Base-by-base conservation (phyloP, 2,329 filamentous ascomycete species). In the Arthrobotrys pseudoclavata region DNA sequence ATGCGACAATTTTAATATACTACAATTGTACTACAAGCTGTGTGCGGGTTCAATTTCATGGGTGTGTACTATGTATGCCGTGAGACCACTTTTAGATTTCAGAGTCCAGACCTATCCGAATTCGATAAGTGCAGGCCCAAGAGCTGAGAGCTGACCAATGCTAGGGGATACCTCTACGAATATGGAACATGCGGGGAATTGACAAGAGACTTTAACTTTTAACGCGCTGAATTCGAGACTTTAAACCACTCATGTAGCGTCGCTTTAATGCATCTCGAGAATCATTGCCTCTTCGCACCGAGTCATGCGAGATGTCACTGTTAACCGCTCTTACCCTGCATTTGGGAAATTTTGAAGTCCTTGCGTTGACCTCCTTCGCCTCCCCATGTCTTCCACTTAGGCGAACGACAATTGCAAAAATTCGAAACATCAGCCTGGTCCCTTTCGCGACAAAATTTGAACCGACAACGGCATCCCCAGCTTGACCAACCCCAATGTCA, bases 191-290 rank as follows among this genome's bases (percentile, higher is more conserved):
- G 40, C 37, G 37, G 60, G 24, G 42, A 47, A 48, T 63, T 22
- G 15, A 42, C 42, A 45, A 20, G 42, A 47, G 52, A 37, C 9
- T 4, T 26, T 24, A 9, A 26, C 31, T 26, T 9, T 24, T 18
- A 60, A 22, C 37, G 26, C 31, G 34, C 18, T 20, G 34, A 24
- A 40, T 45, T 71, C 68, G 68, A 71, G 55, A 37, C 15, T 9
- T n/a, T 34, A 53, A 53, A 29, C 24, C 50, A 53, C 50, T 53
- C 31, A 37, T 20, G 31, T 22, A 22, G n/a, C 7, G 29, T 66
- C 61, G 61, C 50, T 66, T 45, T 18, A 48, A 75, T 75, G 71
- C 71, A 42, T 57, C 55, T 64, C 64, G 71, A 76, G 55, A 45
- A 76, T 69, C 64, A 57, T 69, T 69, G 42, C 48, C 64, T 34